These are phyloP conservation scores for Physaria fendleri DNA, from an alignment of 345 rosid species.

Conservation along the genomic window DNA sequence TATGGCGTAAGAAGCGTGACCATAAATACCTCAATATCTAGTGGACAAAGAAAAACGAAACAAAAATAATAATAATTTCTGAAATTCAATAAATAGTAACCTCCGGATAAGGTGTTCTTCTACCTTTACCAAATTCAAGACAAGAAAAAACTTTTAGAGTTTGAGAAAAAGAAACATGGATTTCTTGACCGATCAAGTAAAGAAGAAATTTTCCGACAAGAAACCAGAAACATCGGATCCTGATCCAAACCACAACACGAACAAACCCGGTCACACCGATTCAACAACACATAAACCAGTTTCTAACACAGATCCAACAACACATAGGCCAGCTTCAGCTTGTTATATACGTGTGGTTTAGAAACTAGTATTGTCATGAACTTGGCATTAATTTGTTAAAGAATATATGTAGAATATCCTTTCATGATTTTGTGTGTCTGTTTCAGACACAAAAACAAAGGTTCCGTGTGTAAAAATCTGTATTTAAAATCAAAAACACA, in stretches of 20 bases:
- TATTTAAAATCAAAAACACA: neutral
- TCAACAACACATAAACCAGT: conserved; percentile 26
- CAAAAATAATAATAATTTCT: neutral
- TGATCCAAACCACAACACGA: conserved; percentile 16
- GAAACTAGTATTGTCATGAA: neutral
- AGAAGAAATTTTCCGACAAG: conserved; percentile 32
- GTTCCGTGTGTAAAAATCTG: neutral
- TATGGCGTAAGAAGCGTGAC: conserved; percentile 1
- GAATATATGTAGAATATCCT: neutral
- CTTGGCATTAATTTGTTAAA: neutral
- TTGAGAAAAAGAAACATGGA: conserved; percentile 23
- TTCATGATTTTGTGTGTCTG: neutral
- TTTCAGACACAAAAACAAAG: conserved; percentile 6
- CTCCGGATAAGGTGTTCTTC: neutral
- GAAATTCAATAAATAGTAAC: conserved; percentile 6
- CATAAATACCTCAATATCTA: neutral
- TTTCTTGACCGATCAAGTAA: conserved; percentile 28
- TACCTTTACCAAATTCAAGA: neutral
- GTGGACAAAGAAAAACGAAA: conserved; percentile 3
- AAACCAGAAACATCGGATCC: conserved; percentile 16
- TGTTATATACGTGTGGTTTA: neutral
- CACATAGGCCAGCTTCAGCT: conserved; percentile 29
- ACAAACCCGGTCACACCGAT: conserved; percentile 17
- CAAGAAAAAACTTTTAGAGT: neutral
- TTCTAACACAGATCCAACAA: conserved; percentile 17